Percentiles rank a stretch among this genome's conserved stretches.
phyloP scores from a whole-genome alignment of 2,329 filamentous ascomycete genomes.

The Colletotrichum sp. region DNA sequence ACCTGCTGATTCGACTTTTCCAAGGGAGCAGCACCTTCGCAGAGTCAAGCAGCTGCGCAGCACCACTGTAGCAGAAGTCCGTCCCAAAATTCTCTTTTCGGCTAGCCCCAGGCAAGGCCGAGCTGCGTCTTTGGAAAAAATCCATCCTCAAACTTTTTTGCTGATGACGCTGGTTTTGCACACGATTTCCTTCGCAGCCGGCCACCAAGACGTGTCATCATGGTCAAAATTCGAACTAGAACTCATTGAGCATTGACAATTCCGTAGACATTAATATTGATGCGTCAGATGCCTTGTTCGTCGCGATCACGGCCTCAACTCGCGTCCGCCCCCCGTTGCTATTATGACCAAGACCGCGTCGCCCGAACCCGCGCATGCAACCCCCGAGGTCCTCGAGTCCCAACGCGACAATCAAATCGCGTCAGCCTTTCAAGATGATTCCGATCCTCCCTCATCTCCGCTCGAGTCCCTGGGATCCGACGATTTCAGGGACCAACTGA shows the following conservation, averaged over 20 bases:
- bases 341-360: constrained; percentile 68
- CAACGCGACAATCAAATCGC: constrained; percentile 25
- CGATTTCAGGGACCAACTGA: constrained; percentile 21
- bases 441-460: constrained; percentile 8
- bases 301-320: constrained; percentile 54
- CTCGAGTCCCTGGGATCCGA: constrained; percentile 20
- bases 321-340: constrained; percentile 41
- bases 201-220: constrained; percentile 55
- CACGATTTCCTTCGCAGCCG: constrained; percentile 48
- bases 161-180: constrained; percentile 49
- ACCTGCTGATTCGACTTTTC: background rate
- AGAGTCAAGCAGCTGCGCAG: background rate
- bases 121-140: constrained; percentile 21
- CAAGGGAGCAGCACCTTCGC: background rate
- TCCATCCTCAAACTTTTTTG: constrained; percentile 49
- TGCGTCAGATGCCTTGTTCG: constrained; percentile 62
- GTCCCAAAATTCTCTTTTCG: constrained; percentile 6
- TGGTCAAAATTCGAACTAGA: constrained; percentile 56
- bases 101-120: constrained; percentile 19
- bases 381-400: constrained; percentile 28
- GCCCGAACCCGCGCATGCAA: constrained; percentile 46
- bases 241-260: constrained; percentile 49
- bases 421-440: constrained; percentile 9
- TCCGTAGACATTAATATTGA: constrained; percentile 61
- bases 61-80: background rate